Evolutionary conservation across 257 asterid species (phyloP).

Genomic region (Scutellaria galericulata): DNA sequence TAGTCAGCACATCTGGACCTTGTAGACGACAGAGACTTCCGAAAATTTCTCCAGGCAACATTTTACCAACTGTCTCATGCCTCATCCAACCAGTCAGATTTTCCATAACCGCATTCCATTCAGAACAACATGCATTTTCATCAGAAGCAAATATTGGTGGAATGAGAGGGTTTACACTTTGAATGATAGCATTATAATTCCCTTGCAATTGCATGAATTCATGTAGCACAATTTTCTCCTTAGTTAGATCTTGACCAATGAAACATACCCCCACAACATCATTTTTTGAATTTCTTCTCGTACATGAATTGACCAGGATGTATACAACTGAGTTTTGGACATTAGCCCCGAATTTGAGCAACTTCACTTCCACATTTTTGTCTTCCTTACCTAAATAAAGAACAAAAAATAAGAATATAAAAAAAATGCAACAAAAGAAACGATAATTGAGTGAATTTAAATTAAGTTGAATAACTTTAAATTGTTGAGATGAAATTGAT

Average conservation of each 20-base stretch:
- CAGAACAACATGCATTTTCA: slow-evolving; percentile 67
- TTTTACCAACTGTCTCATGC: slow-evolving; percentile 54
- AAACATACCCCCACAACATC: slow-evolving; percentile 66
- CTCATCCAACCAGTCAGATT: slow-evolving; percentile 63
- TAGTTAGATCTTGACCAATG: slow-evolving; percentile 68
- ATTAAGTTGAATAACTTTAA: too few species aligned
- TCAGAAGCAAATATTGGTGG: slow-evolving; percentile 81
- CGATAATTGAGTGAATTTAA: too few species aligned
- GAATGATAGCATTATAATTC: slow-evolving; percentile 61
- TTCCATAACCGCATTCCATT: slow-evolving; percentile 77
- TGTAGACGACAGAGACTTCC: slow-evolving; percentile 61
- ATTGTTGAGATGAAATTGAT: too few species aligned
- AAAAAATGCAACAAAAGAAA: too few species aligned
- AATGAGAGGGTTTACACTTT: slow-evolving; percentile 58
- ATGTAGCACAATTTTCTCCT: slow-evolving; percentile 58
- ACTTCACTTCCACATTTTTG: slow-evolving; percentile 42
- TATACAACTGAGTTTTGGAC: slow-evolving; percentile 38
- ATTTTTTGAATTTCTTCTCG: slow-evolving; percentile 58
- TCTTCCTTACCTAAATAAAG: slow-evolving; percentile 61
- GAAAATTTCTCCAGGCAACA: slow-evolving; percentile 66
- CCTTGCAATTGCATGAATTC: slow-evolving; percentile 64
- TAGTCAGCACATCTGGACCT: slow-evolving; percentile 54
- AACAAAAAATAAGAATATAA: background rate
- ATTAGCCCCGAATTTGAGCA: slow-evolving; percentile 32
- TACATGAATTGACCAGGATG: slow-evolving; percentile 61